Evolutionary conservation across 106 monocot species (phyloP).

Genomic region (Alisma plantagoaquatica): DNA sequence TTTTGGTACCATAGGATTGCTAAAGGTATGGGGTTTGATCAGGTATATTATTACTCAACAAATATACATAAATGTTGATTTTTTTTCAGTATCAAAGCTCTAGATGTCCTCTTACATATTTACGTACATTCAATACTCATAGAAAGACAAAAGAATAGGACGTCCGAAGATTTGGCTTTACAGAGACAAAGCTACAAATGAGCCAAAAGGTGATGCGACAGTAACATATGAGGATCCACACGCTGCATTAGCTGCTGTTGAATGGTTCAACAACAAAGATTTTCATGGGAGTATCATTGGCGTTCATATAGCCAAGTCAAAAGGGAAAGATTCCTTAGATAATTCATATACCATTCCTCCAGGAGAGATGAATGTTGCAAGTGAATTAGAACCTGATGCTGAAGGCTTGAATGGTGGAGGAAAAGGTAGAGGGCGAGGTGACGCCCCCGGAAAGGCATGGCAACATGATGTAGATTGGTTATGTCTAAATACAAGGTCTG

Average conservation of each 20-base stretch:
- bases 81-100: no score
- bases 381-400: constrained; percentile 14
- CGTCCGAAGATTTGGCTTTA: constrained; percentile 95
- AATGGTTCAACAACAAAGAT: constrained; percentile 95
- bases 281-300: constrained; percentile 86
- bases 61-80: no score
- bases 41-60: no score
- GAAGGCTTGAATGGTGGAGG: constrained; percentile 23
- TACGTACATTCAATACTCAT: constrained; percentile 4
- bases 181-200: constrained; percentile 77
- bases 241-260: constrained; percentile 92
- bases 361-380: constrained; percentile 11
- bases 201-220: constrained; percentile 99
- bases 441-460: constrained; percentile 72
- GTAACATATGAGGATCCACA: constrained; percentile 98
- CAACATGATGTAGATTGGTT: constrained; percentile 98
- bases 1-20: no score
- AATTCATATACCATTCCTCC: constrained; percentile 13
- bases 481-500: constrained; percentile 99
- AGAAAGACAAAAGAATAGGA: constrained; percentile 97
- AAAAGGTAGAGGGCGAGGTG: constrained; percentile 72
- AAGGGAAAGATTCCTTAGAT: constrained; percentile 55
- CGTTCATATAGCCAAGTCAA: constrained; percentile 81
- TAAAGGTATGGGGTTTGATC: no score
- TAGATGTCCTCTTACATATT: not conserved